Percentiles rank a stretch among this genome's conserved stretches.
These are phyloP conservation scores for Xylaria bambusicola DNA, from an alignment of 495 filamentous ascomycete species.

Conservation along the genomic window DNA sequence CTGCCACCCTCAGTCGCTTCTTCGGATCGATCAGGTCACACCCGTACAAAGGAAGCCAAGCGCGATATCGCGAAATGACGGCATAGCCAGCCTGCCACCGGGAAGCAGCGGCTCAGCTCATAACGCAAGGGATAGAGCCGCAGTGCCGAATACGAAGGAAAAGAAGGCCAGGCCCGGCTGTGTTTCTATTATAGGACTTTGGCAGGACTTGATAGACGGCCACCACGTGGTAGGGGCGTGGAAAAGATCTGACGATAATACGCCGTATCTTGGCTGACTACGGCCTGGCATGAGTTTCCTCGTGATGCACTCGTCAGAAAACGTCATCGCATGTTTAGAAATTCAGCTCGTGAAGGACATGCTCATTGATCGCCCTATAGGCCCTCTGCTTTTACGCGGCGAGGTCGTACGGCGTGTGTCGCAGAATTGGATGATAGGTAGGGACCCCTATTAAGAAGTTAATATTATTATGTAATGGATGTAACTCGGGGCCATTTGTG, in stretches of 20 bases:
- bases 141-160: not conserved
- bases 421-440: not conserved
- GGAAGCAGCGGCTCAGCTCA: not conserved
- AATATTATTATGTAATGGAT: constrained; percentile 5
- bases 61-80: not conserved
- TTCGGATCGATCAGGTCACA: no score
- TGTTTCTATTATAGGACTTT: not conserved
- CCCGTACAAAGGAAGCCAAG: not conserved
- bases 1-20: no score
- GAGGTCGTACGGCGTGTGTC: not conserved
- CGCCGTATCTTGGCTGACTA: not conserved
- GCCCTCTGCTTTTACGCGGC: not conserved
- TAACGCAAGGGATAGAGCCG: not conserved
- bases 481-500: not conserved
- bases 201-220: not conserved
- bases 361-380: not conserved
- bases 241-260: not conserved
- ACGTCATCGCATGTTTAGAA: not conserved
- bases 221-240: not conserved
- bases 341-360: not conserved
- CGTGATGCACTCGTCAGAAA: not conserved
- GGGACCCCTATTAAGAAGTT: not conserved
- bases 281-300: not conserved
- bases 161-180: no score
- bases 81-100: no score